These are phyloP conservation scores for Isatis tinctoria DNA, from an alignment of 345 rosid species.

Conservation along the genomic window DNA sequence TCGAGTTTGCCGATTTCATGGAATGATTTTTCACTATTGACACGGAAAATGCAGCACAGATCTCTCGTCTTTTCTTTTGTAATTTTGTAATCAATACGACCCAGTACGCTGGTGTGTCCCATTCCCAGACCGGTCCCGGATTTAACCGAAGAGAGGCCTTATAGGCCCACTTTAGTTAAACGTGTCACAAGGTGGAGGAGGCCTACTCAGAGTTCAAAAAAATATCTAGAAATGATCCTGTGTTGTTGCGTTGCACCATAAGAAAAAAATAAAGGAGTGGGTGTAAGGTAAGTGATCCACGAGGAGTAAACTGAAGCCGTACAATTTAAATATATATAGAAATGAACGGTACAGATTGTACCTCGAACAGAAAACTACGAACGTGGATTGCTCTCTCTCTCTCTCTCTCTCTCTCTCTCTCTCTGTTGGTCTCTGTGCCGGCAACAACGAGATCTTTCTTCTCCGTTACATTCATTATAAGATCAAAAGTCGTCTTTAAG, in stretches of 20 bases:
- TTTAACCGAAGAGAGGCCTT: neutral
- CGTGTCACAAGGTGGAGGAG: neutral
- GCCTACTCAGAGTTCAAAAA: neutral
- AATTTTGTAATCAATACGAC: neutral
- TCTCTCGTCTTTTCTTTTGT: neutral
- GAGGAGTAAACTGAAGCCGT: conserved; percentile 11
- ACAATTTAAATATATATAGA: neutral
- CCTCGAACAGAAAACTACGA: neutral
- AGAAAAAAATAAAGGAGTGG: neutral
- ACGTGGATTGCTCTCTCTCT: neutral
- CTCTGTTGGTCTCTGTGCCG: conserved; percentile 2
- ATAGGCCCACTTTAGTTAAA: neutral
- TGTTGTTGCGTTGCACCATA: neutral
- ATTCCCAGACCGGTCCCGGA: neutral
- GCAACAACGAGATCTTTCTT: no score
- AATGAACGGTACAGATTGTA: conserved; percentile 10
- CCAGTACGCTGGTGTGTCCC: neutral
- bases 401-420: neutral
- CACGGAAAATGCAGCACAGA: neutral
- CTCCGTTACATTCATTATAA: neutral
- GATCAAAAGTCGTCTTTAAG: neutral
- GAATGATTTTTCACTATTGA: neutral
- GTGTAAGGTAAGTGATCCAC: neutral
- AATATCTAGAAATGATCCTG: neutral
- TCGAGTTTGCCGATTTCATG: neutral